phyloP scores from a whole-genome alignment of 176 grass and related monocot genomes.

The Triticum aestivum region DNA sequence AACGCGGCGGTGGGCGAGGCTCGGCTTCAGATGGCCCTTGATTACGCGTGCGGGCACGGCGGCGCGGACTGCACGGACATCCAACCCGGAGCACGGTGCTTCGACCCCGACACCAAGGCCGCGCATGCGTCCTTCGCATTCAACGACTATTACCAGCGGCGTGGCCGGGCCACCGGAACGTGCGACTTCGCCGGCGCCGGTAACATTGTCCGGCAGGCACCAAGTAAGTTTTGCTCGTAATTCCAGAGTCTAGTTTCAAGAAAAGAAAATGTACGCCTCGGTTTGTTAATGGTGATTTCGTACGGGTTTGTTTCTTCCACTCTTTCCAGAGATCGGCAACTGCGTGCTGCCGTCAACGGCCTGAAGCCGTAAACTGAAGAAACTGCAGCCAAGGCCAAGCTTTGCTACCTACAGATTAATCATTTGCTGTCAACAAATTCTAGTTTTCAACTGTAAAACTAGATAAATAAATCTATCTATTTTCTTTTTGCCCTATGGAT shows the following conservation, averaged over 20 bases:
- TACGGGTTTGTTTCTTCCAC: neutral
- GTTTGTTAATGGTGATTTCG: neutral
- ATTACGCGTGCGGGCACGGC: conserved; percentile 1
- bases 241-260: too few relatives aligned
- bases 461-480: too few relatives aligned
- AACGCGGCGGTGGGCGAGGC: neutral
- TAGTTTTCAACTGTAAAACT: neutral
- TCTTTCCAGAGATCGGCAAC: conserved; percentile 37
- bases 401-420: too few relatives aligned
- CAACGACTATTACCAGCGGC: conserved; percentile 17
- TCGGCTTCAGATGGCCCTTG: neutral
- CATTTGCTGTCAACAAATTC: neutral
- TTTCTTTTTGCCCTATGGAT: too few relatives aligned
- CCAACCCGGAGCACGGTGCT: conserved; percentile 45
- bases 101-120: conserved; percentile 46
- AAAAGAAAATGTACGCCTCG: too few relatives aligned
- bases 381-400: neutral
- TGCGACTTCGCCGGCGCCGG: conserved; percentile 44
- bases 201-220: conserved; percentile 9
- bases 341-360: conserved; percentile 37
- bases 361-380: neutral
- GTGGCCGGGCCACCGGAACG: neutral
- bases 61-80: conserved; percentile 53
- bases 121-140: conserved; percentile 46
- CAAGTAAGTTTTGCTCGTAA: neutral